Evolutionary conservation across 345 rosid species (phyloP), one percentile per base, ranked within the genome.

Genomic region (Citrus medica): DNA sequence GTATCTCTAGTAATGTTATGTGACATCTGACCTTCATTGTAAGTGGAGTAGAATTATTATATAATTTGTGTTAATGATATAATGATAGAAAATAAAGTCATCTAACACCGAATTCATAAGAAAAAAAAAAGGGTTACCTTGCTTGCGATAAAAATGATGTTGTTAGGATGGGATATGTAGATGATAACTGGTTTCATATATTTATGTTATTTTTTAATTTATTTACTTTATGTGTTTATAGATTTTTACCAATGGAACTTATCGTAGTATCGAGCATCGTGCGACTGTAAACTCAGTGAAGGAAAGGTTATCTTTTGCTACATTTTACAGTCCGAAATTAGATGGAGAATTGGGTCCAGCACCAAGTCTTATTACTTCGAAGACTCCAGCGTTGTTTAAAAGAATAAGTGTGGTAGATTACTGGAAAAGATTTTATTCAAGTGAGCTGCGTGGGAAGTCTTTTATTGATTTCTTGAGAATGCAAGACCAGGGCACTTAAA

Each of bases 251-350:
- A 80, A 77, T 33, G 85, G 79, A 33, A 69, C 51, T 5, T 83
- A 83, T 66, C 69, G 4, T 5, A 83, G 81, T 42, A 69, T 83
- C 2, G 74, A 77, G 53, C 86, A 83, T 69, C 79, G 79, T 9
- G 81, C 76, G 28, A 63, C 10, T 0, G 76, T 80, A 2, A 77
- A 83, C 68, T 76, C 77, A 5, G 25, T 9, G 14, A 64, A 74
- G 60, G 85, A 69, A 73, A 80, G 81, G 67, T 51, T 67, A 6
- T 74, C 69, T 4, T 35, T 67, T 1, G 73, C 73, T n/a, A 37
- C 73, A 67, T 56, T 56, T 22, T 67, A 35, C n/a, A 25, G 1
- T 28, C 35, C 40, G 0, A 76, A 25, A 16, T 4, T 56, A 0
- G 73, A 67, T 0, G 56, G 67, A 16, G 65, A 35, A 24, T 9